Evolutionary conservation across 2,329 filamentous ascomycete genomes (phyloP), one percentile per base, ranked within the genome.

Genomic region (Amesomyces nigricolor): DNA sequence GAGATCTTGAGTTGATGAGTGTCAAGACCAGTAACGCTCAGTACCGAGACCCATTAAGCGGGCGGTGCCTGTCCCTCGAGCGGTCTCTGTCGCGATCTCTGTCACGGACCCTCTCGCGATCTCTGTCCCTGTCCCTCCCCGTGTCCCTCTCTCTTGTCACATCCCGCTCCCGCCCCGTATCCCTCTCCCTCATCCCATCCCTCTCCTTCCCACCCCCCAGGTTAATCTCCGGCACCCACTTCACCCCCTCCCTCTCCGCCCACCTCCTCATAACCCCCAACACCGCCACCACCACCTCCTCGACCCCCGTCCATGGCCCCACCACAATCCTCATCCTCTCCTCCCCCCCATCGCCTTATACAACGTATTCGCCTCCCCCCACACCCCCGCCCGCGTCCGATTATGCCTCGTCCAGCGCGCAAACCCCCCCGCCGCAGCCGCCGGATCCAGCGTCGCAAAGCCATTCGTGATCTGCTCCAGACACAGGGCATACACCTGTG

Each of bases 381-480:
- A 71, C 14, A 65, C 63, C 6, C 64, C 62, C 10, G 58, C 62
- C 13, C 66, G 63, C 26, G 57, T 53, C 45, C 63, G 65, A 4
- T 75, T 72, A 17, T 67, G 66, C 60, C 61, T 59, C 2, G 17
- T 51, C 61, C 62, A 65, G 26, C 69, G 58, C 11, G 55, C 40
- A 8, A 61, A 52, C 11, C 51, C 42, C 17, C 53, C 51, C 2
- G 60, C 57, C 4, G 58, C 61, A 13, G 61, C 61, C 2, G 62
- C 58, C 1, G 61, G 57, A 47, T 68, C 64, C 49, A 71, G 66
- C n/a, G 61, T 63, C 32, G 59, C 63, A 46, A 70, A 72, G 35
- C 68, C 71, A 56, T 69, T 70, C 38, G 74, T 65, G 49, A 75
- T 63, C 63, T 79, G 73, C 56, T 79, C 77, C 32, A 75, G 64